Evolutionary conservation across 371 early-diverging fungal genomes (phyloP), one percentile per base, ranked within the genome.

Genomic region (Rhizopus stolonifer): DNA sequence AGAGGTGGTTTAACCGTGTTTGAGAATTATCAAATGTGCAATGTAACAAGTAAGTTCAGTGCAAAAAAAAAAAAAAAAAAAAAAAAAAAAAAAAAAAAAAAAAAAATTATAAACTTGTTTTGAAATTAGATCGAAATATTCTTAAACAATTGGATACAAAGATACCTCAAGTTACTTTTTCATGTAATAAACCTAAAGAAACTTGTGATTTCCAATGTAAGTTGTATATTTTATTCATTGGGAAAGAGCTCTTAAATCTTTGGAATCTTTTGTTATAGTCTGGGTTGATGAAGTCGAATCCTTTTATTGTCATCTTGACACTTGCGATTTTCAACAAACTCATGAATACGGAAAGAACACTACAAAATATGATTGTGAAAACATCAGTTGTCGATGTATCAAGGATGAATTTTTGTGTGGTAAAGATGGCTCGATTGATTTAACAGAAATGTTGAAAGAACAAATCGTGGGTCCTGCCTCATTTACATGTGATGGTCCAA

Each of bases 21-120:
- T 44, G 82, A 85, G 47, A 92, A 89, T 57, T 83, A 86, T 54
- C 85, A 93, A 54, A 88, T 89, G 71, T 95, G 96, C 76, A 83
- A 89, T 65, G 91, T 95, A 4, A 93, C 90, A 24, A 95, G 91
- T 91, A 77, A 65, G 83, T 72, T n/a, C n/a, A n/a, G n/a, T n/a
- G n/a, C n/a, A n/a, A n/a, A n/a, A n/a, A n/a, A n/a, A n/a, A n/a
- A n/a, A n/a, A n/a, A n/a, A n/a, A n/a, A n/a, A n/a, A n/a, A n/a
- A n/a, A n/a, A n/a, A n/a, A n/a, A n/a, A n/a, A n/a, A n/a, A n/a
- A n/a, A n/a, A n/a, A n/a, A n/a, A n/a, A n/a, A n/a, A n/a, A n/a
- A n/a, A n/a, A n/a, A n/a, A n/a, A n/a, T n/a, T n/a, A n/a, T n/a
- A n/a, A n/a, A 38, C 31, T 11, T 45, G 42, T 57, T 18, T 25